phyloP scores from a whole-genome alignment of 768 basidiomycete genomes.

The Suillus discolor region DNA sequence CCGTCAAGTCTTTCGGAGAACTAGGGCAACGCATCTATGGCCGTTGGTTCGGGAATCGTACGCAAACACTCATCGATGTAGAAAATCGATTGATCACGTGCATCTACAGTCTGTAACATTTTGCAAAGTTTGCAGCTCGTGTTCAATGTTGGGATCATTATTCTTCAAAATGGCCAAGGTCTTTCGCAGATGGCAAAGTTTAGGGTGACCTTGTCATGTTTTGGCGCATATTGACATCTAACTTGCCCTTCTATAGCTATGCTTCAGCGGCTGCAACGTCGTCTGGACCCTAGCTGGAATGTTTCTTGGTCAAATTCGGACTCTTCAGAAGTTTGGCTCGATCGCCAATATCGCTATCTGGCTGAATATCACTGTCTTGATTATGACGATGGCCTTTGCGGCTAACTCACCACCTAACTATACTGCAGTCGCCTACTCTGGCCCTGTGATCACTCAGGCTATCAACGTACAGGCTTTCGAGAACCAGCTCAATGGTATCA shows the following conservation, averaged over 20 bases:
- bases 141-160: conserved; percentile 47
- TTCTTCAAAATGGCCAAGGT: conserved; percentile 48
- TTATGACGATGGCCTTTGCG: conserved; percentile 62
- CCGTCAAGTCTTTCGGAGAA: conserved; percentile 52
- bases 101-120: conserved; percentile 38
- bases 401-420: conserved; percentile 59
- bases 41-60: conserved; percentile 42
- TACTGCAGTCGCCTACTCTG: conserved; percentile 35
- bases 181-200: conserved; percentile 52
- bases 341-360: conserved; percentile 52
- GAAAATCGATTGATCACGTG: not conserved
- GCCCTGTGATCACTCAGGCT: conserved; percentile 18
- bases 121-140: conserved; percentile 60
- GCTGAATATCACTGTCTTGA: conserved; percentile 57
- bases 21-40: conserved; percentile 60
- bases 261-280: conserved; percentile 58
- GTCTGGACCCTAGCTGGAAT: conserved; percentile 55
- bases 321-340: conserved; percentile 52
- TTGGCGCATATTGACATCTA: not conserved
- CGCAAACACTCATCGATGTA: conserved; percentile 1
- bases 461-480: conserved; percentile 24
- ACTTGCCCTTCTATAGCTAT: conserved; percentile 38
- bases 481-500: conserved; percentile 58
- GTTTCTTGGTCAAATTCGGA: conserved; percentile 59
- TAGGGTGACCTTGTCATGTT: conserved; percentile 34